phyloP scores from a whole-genome alignment of 169 alveolate genomes.

The Plasmodium blacklocki region DNA sequence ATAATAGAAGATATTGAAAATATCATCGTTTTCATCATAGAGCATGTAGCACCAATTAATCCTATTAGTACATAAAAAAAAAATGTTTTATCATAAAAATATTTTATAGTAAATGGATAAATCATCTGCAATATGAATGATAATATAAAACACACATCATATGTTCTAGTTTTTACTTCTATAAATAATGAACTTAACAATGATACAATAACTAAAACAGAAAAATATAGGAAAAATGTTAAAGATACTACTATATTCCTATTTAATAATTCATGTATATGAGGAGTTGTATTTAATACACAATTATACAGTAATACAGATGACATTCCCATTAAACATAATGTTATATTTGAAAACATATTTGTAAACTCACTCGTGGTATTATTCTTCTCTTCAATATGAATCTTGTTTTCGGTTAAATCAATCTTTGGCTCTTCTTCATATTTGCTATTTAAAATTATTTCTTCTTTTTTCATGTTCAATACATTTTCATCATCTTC shows the following conservation, averaged over 20 bases:
- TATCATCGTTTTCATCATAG: conserved; percentile 69
- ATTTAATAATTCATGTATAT: conserved; percentile 58
- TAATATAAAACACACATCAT: conserved; percentile 49
- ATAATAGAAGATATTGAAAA: conserved; percentile 52
- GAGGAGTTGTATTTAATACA: conserved; percentile 72
- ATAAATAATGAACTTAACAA: conserved; percentile 51
- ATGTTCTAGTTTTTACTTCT: conserved; percentile 47
- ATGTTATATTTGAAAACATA: conserved; percentile 51
- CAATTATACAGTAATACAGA: conserved; percentile 54
- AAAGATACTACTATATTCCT: conserved; percentile 42
- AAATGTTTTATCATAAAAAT: conserved; percentile 32
- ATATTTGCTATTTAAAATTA: neutral
- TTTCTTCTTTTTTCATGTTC: neutral
- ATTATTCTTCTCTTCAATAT: neutral
- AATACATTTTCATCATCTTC: neutral
- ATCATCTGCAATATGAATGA: conserved; percentile 33
- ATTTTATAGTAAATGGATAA: conserved; percentile 44
- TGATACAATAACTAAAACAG: conserved; percentile 39
- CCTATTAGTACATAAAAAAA: conserved; percentile 32
- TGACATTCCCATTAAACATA: conserved; percentile 71
- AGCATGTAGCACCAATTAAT: conserved; percentile 44
- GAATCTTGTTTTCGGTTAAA: neutral
- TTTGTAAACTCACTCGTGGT: neutral
- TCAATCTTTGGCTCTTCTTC: neutral
- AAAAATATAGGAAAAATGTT: conserved; percentile 61